phyloP scores from a whole-genome alignment of 2,329 filamentous ascomycete genomes.

The Xylaria sp. region DNA sequence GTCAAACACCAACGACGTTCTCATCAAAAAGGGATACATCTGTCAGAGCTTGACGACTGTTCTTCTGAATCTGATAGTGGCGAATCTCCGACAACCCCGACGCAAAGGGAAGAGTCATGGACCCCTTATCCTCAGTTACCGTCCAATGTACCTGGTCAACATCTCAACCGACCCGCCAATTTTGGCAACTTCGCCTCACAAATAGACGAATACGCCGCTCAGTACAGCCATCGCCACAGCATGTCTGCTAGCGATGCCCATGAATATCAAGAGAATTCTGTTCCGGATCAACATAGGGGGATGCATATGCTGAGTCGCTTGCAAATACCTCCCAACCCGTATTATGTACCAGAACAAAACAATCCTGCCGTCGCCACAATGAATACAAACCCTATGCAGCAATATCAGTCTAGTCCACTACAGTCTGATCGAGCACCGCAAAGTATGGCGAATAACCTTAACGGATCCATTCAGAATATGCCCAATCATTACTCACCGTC shows the following conservation, averaged over 20 bases:
- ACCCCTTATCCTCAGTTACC: conserved; percentile 50
- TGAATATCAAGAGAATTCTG: conserved; percentile 50
- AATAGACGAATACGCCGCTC: conserved; percentile 52
- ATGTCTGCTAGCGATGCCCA: conserved; percentile 51
- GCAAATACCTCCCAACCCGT: conserved; percentile 53
- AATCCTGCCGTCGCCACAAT: conserved; percentile 68
- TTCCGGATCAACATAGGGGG: conserved; percentile 52
- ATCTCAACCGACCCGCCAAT: conserved; percentile 58
- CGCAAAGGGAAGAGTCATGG: conserved; percentile 59
- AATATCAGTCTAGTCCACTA: conserved; percentile 59
- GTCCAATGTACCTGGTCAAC: conserved; percentile 45
- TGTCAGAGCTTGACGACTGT: conserved; percentile 61
- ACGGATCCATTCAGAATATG: conserved; percentile 62
- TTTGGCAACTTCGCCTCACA: conserved; percentile 62
- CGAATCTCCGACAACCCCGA: conserved; percentile 64
- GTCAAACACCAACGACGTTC: conserved; percentile 69
- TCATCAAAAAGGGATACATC: conserved; percentile 63
- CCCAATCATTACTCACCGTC: conserved; percentile 62
- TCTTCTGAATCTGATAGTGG: conserved; percentile 63
- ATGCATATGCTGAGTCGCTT: conserved; percentile 57
- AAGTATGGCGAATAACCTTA: conserved; percentile 56
- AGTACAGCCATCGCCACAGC: conserved; percentile 55
- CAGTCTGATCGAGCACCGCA: conserved; percentile 53
- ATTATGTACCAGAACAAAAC: conserved; percentile 66
- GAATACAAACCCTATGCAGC: conserved; percentile 58